Evolutionary conservation across 805 yeast species (phyloP), one percentile per base, ranked within the genome.

Genomic region (Hanseniaspora jakobsenii): DNA sequence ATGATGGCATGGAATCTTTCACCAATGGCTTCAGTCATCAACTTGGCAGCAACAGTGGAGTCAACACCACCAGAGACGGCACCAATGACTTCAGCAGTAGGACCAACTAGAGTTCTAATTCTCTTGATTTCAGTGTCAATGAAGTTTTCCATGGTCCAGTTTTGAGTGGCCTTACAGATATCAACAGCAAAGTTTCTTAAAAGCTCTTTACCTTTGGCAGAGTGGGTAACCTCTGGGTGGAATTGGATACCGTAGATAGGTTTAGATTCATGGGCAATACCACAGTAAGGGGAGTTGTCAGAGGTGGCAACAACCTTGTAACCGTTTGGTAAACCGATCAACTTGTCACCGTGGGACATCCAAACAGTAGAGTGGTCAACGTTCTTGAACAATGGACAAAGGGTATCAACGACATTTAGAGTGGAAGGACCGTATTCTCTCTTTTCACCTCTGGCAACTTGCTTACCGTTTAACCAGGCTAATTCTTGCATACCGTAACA

Each of bases 41-140:
- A 74, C 72, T 89, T 91, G 52, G 98, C 96, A 53, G 96, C 98
- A 49, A 91, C 98, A 38, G 98, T 91, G 42, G 98, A 91, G 67
- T 91, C 98, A 51, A 91, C 98, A 71, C 98, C 98, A 59, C 98
- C 98, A 43, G 95, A 85, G 52, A 91, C 98, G 46, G 98, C 98
- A 67, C 98, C 98, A 60, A 91, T 91, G 52, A 91, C 98, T 68
- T 91, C 97, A 47, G 95, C 97, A 47, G 86, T 79, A 53, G 95
- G 96, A 42, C 98, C 98, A 54, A 91, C 96, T 53, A 89, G 70
- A 44, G 75, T 72, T 65, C 86, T 76, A 56, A 91, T 91, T 66
- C 98, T 79, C 54, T 81, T 77, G 58, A 91, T 87, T 71, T 91
- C 98, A 52, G 95, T 85, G 57, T 85, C 95, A 59, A 91, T 83